Evolutionary conservation across 2,329 filamentous ascomycete species (phyloP), one percentile per base, ranked within the genome.

Genomic region (Fusarium oligoseptatum): DNA sequence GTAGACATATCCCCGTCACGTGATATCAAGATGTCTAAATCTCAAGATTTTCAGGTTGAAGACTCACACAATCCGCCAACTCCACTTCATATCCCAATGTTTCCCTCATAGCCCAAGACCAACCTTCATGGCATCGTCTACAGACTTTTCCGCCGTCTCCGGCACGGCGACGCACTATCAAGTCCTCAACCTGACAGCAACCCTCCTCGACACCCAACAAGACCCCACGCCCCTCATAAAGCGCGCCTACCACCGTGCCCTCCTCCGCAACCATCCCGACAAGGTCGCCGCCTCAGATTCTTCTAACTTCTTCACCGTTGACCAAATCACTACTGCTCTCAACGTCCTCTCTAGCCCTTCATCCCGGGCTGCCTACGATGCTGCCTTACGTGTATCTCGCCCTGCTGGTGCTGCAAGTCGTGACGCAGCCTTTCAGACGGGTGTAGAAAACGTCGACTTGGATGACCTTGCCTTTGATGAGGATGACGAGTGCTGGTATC

Each of bases 221-320:
- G 84, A 87, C 77, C 80, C 85, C 45, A 78, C 84, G 72, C 83
- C 85, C 58, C 83, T 89, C 60, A 84, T 93, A 70, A 92, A 91
- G 79, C 87, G 87, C 68, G 91, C 91, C 69, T 93, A 93, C 82
- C 90, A 87, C 80, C 87, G 89, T 64, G 90, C 91, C 24, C 87
- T 93, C 37, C 87, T 93, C 17, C 87, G 85, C 73, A 87, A 93
- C 83, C 92, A 93, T 81, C 92, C 92, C 3, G 91, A 92, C 83
- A 92, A 92, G 77, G 76, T 80, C 69, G 43, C 65, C 60, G 52
- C 74, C 55, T 69, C 58, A 29, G 52, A 63, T 24, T 45, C 70
- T 58, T 29, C 70, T 24, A 32, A 71, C 14, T 89, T 86, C 27
- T 90, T 86, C 80, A 89, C 89, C 2, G 83, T 93, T 68, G 91